Evolutionary conservation across 1,284 basidiomycete species (phyloP).

Genomic region (Ustilago vetiveriae): DNA sequence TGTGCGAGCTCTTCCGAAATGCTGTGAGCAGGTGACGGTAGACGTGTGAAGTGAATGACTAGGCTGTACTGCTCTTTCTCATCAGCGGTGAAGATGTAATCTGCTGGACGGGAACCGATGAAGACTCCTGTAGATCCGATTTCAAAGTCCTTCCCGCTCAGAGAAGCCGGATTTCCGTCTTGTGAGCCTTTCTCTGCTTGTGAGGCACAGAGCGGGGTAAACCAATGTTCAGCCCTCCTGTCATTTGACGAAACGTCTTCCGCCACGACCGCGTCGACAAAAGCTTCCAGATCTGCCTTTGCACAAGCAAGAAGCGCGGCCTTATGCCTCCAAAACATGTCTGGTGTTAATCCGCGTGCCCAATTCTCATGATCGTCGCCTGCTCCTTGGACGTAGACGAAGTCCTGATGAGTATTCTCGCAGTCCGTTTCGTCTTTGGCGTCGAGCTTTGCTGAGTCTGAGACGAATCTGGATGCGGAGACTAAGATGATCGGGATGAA

Average conservation of each 20-base stretch:
- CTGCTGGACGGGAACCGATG: slow-evolving; percentile 18
- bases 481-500: slow-evolving; percentile 79
- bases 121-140: slow-evolving; percentile 15
- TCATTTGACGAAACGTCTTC: neutral
- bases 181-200: too few relatives aligned
- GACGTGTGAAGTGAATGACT: slow-evolving; percentile 21
- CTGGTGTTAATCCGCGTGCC: slow-evolving; percentile 80
- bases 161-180: neutral
- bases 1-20: neutral
- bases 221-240: slow-evolving; percentile 23
- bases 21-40: neutral
- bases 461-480: slow-evolving; percentile 77
- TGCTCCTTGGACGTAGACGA: slow-evolving; percentile 84
- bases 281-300: slow-evolving; percentile 69
- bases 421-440: accelerated
- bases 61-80: slow-evolving; percentile 11
- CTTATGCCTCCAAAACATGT: slow-evolving; percentile 76
- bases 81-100: slow-evolving; percentile 13
- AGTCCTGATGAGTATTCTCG: slow-evolving; percentile 68
- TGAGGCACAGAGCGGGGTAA: slow-evolving; percentile 11
- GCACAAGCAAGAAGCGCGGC: slow-evolving; percentile 70
- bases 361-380: slow-evolving; percentile 89
- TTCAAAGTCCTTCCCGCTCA: slow-evolving; percentile 3
- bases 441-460: slow-evolving; percentile 69
- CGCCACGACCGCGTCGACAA: slow-evolving; percentile 62